These are phyloP conservation scores for Erodium chrysanthum DNA, from an alignment of 441 rosid genomes.

Conservation along the genomic window DNA sequence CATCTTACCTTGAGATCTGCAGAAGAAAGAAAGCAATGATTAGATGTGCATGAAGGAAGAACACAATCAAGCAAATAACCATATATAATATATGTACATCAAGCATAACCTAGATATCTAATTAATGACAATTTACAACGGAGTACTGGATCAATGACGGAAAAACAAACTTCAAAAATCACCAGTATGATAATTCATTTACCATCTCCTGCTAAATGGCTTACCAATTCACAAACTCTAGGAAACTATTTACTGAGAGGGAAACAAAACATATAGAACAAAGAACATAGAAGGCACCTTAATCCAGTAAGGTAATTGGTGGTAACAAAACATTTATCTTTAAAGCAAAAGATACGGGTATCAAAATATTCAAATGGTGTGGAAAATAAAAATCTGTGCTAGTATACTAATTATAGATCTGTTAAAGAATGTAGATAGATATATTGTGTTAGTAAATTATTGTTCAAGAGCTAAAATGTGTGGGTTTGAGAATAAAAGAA, in stretches of 20 bases:
- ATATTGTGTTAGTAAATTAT: too few relatives aligned
- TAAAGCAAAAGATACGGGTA: not conserved
- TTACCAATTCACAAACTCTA: not conserved
- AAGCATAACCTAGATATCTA: too few relatives aligned
- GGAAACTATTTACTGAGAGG: not conserved
- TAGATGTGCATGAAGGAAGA: not conserved
- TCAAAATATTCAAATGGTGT: too few relatives aligned
- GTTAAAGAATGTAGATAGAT: too few relatives aligned
- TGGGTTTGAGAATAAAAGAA: too few relatives aligned
- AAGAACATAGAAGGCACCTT: not conserved
- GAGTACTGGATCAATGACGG: not conserved
- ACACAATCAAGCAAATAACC: not conserved
- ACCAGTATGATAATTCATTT: not conserved
- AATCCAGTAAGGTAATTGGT: too few relatives aligned
- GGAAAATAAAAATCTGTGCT: too few relatives aligned
- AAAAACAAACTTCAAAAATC: not conserved
- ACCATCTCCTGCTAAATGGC: not conserved
- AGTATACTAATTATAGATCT: too few relatives aligned
- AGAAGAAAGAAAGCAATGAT: constrained; percentile 16
- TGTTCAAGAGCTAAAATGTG: too few relatives aligned
- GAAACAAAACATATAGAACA: not conserved
- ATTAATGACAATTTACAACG: not conserved
- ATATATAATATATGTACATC: too few relatives aligned
- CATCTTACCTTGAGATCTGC: constrained; percentile 56
- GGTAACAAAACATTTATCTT: not conserved